phyloP scores from a whole-genome alignment of 306 rosid species.

The Canavalia ensiformis region DNA sequence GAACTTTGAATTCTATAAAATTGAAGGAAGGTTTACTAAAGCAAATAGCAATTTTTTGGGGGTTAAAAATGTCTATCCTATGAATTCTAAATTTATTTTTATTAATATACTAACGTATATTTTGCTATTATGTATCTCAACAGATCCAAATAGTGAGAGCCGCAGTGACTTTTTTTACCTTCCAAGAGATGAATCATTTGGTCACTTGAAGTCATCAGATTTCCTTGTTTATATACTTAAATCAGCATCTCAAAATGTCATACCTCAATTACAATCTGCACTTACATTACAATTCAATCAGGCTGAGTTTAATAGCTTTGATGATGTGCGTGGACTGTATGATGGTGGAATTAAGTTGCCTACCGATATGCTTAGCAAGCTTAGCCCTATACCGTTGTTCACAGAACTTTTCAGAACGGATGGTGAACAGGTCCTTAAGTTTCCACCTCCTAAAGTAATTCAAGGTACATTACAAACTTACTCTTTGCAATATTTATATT shows the following conservation, averaged over 20 bases:
- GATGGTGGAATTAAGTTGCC: constrained; percentile 75
- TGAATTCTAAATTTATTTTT: background rate
- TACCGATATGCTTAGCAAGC: constrained; percentile 43
- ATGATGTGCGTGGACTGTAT: constrained; percentile 71
- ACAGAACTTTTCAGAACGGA: constrained; percentile 72
- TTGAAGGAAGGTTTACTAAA: no score
- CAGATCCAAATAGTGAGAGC: constrained; percentile 69
- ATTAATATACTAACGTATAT: background rate
- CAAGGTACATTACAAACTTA: constrained; percentile 54
- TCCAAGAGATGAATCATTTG: constrained; percentile 84
- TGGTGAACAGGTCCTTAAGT: constrained; percentile 66
- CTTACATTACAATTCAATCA: constrained; percentile 42
- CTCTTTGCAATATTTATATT: background rate
- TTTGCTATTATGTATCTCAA: constrained; percentile 10
- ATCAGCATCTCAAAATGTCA: constrained; percentile 61
- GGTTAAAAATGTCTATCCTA: background rate
- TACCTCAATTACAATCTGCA: constrained; percentile 57
- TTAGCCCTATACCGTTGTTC: constrained; percentile 68
- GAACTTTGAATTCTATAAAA: no score
- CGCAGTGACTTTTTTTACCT: constrained; percentile 62
- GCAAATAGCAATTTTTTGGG: no score
- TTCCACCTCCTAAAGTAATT: constrained; percentile 72
- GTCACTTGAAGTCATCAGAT: constrained; percentile 74
- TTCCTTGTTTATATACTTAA: constrained; percentile 70
- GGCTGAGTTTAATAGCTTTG: constrained; percentile 62